A percentile compares a stretch with the other conserved stretches of the same genome.
Conservation (phyloP, 139 green algal species). For the Micromonas commoda region DNA sequence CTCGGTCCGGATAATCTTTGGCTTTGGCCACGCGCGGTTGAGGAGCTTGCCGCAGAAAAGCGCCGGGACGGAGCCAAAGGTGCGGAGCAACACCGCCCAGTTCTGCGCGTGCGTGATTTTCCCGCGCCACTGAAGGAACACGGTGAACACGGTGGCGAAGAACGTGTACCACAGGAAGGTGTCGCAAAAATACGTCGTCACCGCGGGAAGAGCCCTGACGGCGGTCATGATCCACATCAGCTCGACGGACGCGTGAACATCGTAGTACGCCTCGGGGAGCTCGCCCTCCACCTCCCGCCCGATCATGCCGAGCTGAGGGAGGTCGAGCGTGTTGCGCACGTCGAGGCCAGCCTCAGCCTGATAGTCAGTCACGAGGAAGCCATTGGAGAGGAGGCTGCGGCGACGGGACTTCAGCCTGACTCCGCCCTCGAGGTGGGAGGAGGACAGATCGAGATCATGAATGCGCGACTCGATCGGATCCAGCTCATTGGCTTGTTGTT, state of each 20-base stretch:
- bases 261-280: background rate
- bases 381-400: no score
- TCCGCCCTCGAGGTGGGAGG: no score
- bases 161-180: constrained; percentile 29
- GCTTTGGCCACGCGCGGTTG: constrained; percentile 15
- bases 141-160: constrained; percentile 16
- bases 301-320: background rate
- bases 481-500: no score
- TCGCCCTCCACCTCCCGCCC: constrained; percentile 17
- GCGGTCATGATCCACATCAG: constrained; percentile 4
- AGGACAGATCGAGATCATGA: no score
- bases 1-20: background rate
- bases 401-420: no score
- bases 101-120: constrained; percentile 19
- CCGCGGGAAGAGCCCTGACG: background rate
- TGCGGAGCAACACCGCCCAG: background rate
- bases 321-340: background rate
- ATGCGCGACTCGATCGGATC: no score
- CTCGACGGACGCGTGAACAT: constrained; percentile 1
- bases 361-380: no score
- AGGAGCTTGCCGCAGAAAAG: constrained; percentile 14
- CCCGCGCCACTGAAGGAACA: constrained; percentile 10
- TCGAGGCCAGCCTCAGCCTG: background rate
- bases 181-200: constrained; percentile 22
- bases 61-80: background rate